Percentiles rank a stretch among this genome's conserved stretches.
Conservation (phyloP, 192 early-diverging fungal species). For the Globomyces pollinis-pini region DNA sequence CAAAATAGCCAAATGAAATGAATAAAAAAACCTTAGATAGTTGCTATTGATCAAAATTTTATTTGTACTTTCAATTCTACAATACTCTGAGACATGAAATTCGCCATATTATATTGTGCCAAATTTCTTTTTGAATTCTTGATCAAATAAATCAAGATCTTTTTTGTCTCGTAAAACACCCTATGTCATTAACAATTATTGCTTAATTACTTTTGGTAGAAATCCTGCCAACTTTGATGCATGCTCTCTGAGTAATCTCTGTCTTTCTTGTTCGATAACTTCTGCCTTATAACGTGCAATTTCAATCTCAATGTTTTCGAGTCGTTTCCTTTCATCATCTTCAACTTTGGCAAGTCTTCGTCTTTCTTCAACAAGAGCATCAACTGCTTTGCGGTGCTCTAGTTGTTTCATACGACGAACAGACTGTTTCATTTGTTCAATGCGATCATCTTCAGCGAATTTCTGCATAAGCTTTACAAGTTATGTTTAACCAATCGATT, state of each 20-base stretch:
- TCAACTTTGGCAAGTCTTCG: conserved; percentile 27
- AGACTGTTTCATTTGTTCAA: conserved; percentile 48
- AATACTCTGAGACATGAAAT: no score
- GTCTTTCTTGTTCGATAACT: conserved; percentile 56
- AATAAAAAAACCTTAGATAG: neutral
- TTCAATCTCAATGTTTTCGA: conserved; percentile 22
- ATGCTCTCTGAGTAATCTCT: conserved; percentile 53
- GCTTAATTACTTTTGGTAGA: conserved; percentile 42
- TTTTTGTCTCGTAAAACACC: conserved; percentile 51
- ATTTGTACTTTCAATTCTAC: neutral
- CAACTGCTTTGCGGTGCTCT: conserved; percentile 50
- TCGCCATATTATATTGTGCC: conserved; percentile 9
- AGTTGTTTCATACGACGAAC: conserved; percentile 50
- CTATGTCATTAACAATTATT: no score
- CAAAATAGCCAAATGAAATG: neutral
- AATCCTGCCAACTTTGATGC: conserved; percentile 45
- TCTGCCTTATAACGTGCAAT: conserved; percentile 38
- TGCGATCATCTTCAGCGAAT: conserved; percentile 47
- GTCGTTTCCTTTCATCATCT: conserved; percentile 24
- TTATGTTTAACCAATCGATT: no score
- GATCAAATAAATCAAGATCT: conserved; percentile 54
- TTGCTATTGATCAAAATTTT: neutral
- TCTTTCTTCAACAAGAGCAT: conserved; percentile 46
- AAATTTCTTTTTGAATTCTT: conserved; percentile 45
- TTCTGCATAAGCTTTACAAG: conserved; percentile 43